Conservation (phyloP, 2,329 filamentous ascomycete genomes). For the Mycosphaerella sp. region DNA sequence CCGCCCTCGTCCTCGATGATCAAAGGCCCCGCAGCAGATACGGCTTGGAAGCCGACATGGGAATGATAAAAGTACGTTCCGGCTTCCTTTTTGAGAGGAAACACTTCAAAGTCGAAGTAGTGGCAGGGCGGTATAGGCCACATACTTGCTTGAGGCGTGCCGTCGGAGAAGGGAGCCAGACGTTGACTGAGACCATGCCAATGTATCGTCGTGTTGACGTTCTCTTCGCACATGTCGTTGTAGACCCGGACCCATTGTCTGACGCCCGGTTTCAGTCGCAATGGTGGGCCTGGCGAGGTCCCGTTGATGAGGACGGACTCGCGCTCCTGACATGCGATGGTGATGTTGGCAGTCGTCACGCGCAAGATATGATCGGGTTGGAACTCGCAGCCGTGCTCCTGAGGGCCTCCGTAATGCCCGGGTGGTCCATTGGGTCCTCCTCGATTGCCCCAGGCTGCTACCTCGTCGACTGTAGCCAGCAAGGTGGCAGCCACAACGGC, state of each 20-base stretch:
- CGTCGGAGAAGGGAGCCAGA: conserved; percentile 58
- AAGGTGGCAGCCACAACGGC: neutral
- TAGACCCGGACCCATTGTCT: conserved; percentile 54
- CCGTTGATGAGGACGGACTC: conserved; percentile 49
- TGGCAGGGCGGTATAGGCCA: conserved; percentile 58
- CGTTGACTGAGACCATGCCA: conserved; percentile 60
- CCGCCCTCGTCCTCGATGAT: conserved; percentile 48
- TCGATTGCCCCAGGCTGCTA: conserved; percentile 16
- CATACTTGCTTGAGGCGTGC: conserved; percentile 53
- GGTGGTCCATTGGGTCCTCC: conserved; percentile 10
- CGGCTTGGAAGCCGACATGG: conserved; percentile 57
- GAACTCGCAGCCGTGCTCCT: conserved; percentile 28
- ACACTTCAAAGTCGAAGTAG: conserved; percentile 63
- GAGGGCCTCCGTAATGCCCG: conserved; percentile 18
- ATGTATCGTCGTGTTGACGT: conserved; percentile 57
- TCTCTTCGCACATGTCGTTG: conserved; percentile 45
- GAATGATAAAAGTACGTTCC: conserved; percentile 66
- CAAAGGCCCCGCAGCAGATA: conserved; percentile 52
- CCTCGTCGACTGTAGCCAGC: conserved; percentile 3
- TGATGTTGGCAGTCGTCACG: conserved; percentile 39
- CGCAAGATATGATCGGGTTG: conserved; percentile 45
- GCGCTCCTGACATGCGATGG: conserved; percentile 43
- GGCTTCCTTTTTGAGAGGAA: conserved; percentile 46
- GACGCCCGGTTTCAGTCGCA: conserved; percentile 43
- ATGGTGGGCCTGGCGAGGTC: conserved; percentile 46